phyloP scores from a whole-genome alignment of 2,329 filamentous ascomycete genomes.

The Colletotrichum tofieldiae region DNA sequence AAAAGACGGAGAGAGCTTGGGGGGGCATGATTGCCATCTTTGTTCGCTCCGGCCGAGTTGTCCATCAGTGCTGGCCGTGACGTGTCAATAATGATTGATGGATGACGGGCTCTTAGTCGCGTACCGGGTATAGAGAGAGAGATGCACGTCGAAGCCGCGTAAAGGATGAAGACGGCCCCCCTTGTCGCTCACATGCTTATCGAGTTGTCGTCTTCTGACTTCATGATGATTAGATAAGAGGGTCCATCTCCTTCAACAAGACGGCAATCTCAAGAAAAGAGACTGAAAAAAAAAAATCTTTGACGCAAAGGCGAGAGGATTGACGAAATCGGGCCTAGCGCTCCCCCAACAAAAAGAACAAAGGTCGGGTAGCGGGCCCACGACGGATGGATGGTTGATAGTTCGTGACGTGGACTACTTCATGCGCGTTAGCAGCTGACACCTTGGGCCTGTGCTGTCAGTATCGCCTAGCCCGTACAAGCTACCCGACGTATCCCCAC shows the following conservation, averaged over 20 bases:
- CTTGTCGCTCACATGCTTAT: constrained; percentile 18
- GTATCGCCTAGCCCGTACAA: constrained; percentile 4
- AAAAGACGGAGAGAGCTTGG: not conserved
- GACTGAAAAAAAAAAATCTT: constrained; percentile 26
- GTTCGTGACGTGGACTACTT: constrained; percentile 29
- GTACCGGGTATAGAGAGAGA: not conserved
- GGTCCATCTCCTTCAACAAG: constrained; percentile 10
- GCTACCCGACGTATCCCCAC: not conserved
- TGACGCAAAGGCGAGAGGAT: constrained; percentile 16
- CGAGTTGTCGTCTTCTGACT: not conserved
- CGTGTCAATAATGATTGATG: constrained; percentile 8
- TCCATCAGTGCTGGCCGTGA: not conserved
- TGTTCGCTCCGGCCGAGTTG: constrained; percentile 17
- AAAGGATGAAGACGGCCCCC: not conserved
- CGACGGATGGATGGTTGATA: constrained; percentile 24
- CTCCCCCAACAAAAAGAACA: constrained; percentile 42
- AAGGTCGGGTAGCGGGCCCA: constrained; percentile 29
- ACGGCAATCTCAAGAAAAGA: not conserved
- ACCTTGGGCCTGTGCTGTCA: not conserved
- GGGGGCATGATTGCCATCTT: not conserved
- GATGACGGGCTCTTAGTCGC: constrained; percentile 12
- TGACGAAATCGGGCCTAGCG: constrained; percentile 31
- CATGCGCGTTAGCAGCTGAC: constrained; percentile 8
- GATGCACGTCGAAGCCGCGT: not conserved
- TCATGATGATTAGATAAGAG: constrained; percentile 31